Evolutionary conservation across 495 filamentous ascomycete species (phyloP).

Genomic region (Xylaria sp.): DNA sequence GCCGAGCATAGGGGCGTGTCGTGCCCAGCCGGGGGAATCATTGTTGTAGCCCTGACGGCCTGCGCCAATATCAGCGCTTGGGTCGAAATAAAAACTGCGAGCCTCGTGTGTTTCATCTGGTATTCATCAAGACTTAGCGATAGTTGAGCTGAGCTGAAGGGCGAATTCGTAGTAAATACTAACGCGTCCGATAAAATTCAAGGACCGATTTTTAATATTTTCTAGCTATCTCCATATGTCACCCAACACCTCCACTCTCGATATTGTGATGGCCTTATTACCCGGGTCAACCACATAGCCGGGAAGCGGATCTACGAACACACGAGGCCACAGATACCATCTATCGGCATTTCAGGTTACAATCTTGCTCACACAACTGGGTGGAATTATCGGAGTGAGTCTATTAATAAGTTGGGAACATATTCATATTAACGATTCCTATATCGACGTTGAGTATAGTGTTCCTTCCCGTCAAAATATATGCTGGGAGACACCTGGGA

Average conservation of each 20-base stretch:
- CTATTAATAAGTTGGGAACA: neutral
- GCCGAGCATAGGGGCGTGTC: neutral
- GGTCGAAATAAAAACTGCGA: neutral
- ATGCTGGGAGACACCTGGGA: neutral
- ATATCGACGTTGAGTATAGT: neutral
- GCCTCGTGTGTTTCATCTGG: neutral
- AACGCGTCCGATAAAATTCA: neutral
- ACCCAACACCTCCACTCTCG: neutral
- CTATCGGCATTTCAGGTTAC: neutral
- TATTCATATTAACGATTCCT: neutral
- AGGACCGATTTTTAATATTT: neutral
- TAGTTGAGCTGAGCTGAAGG: neutral
- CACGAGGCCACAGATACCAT: neutral
- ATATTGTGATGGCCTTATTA: slow-evolving; percentile 2
- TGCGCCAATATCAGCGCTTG: neutral
- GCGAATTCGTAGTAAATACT: neutral
- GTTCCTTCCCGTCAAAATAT: neutral
- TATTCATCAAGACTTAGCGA: neutral
- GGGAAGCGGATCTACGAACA: neutral
- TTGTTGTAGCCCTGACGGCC: neutral
- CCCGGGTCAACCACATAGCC: neutral
- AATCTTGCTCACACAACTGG: neutral
- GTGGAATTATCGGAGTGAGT: neutral
- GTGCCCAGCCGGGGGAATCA: neutral
- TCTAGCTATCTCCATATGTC: neutral